These are phyloP conservation scores for Zangia roseola DNA, from an alignment of 768 basidiomycete species.

Conservation along the genomic window DNA sequence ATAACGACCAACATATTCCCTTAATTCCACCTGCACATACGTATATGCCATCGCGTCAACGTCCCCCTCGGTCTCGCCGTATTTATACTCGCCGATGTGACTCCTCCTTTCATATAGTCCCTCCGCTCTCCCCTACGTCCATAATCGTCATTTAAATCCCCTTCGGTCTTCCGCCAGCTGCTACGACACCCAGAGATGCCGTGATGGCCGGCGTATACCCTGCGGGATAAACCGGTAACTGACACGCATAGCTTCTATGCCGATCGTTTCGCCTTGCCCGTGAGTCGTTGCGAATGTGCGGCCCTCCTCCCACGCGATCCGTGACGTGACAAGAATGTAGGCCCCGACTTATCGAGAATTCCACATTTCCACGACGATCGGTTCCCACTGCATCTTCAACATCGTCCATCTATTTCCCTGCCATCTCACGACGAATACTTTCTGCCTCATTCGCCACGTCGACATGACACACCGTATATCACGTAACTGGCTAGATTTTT, in stretches of 20 bases:
- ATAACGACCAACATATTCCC: too few species aligned
- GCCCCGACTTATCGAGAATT: constrained; percentile 1
- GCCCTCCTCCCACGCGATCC: not conserved
- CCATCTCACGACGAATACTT: not conserved
- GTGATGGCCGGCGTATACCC: not conserved
- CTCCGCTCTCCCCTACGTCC: too few species aligned
- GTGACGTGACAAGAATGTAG: constrained; percentile 1
- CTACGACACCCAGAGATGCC: not conserved
- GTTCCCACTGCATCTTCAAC: constrained; percentile 1
- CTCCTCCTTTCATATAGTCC: too few species aligned
- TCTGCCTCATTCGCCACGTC: not conserved
- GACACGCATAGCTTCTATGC: not conserved
- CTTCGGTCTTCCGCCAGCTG: not conserved
- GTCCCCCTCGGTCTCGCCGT: too few species aligned
- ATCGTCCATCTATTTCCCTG: not conserved
- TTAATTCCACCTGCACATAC: too few species aligned
- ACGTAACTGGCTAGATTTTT: not conserved
- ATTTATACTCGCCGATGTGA: too few species aligned
- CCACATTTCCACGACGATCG: constrained; percentile 21
- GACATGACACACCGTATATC: not conserved
- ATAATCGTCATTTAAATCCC: not conserved
- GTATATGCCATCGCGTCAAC: too few species aligned
- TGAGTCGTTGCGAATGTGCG: not conserved
- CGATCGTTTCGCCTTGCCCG: constrained; percentile 1
- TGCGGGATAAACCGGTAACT: constrained; percentile 20